Base-by-base conservation (phyloP, 1,284 basidiomycete genomes). In the Ganoderma meredithae region DNA sequence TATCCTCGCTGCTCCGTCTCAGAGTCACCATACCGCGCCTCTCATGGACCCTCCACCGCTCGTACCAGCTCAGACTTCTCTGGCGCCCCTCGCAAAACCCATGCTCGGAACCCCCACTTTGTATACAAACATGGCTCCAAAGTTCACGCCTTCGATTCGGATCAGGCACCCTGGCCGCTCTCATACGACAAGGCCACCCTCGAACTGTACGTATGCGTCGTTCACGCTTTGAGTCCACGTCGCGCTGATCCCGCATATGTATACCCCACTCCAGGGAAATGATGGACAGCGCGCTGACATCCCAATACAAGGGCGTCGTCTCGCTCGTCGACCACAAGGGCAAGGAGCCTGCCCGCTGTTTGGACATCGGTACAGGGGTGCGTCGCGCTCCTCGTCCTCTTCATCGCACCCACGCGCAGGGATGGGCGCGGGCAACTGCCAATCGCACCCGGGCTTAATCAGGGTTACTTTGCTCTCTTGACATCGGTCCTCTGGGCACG, bases 301-400 rank as follows among this genome's bases (percentile, higher is more conserved):
- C 82, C 65, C 82, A 85, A 61, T 73, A 88, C 60, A 78, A 83
- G 64, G 83, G 84, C 60, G 86, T 85, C 33, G 83, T 86, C 13
- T 87, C 87, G 22, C 86, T 88, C 70, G 83, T 87, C 58, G 81
- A 86, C 69, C 88, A 89, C 73, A 76, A 80, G 65, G 81, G 80
- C 52, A 73, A 77, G 59, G 76, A 75, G 65, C 90, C 89, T 36
- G 76, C 79, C 55, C 83, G 82, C 44, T 85, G 83, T 13, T 80
- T 91, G 61, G 90, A 91, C 79, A 80, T 91, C 7, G 90, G 90
- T 19, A 91, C 90, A 71, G 90, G 90, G 68, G 90, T 91, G 77
- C 52, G 87, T 82, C 22, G 39, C 58, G 25, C 1, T 22, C 39
- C 39, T 22, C 39, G 22, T 41, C 15, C 19, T 41, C 58, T 40